phyloP scores from a whole-genome alignment of 2,329 filamentous ascomycete genomes.

The Scedosporium minutisporum region DNA sequence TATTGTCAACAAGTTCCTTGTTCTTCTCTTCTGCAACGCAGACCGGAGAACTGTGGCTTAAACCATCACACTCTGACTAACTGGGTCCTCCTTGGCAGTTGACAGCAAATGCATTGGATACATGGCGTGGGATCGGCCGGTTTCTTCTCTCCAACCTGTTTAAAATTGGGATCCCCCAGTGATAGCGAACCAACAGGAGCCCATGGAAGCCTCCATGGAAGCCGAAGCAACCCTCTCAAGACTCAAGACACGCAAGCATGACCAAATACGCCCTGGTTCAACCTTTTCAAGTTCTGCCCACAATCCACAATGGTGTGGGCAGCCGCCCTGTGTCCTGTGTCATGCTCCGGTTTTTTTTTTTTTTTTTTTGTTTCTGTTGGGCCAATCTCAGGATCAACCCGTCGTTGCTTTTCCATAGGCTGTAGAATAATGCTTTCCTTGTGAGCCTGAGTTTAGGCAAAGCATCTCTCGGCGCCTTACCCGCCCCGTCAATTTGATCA shows the following conservation, averaged over 20 bases:
- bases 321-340: background rate
- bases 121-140: background rate
- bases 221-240: background rate
- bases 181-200: background rate
- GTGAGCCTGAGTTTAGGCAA: slow-evolving; percentile 4
- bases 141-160: background rate
- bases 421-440: background rate
- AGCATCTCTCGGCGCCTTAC: slow-evolving; percentile 6
- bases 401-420: slow-evolving; percentile 4
- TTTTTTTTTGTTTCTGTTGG: background rate
- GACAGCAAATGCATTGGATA: background rate
- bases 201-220: slow-evolving; percentile 6
- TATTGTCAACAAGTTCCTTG: background rate
- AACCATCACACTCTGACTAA: background rate
- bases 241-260: background rate
- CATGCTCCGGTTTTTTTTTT: background rate
- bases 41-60: background rate
- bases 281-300: too few species aligned
- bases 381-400: background rate
- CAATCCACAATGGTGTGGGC: too few species aligned
- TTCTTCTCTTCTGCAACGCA: background rate
- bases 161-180: background rate
- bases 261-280: background rate
- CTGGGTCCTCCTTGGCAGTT: background rate
- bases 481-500: background rate